A percentile compares a stretch with the other conserved stretches of the same genome.
Evolutionary conservation across 345 rosid genomes (phyloP).

Genomic region (Xanthoceras sorbifolium): DNA sequence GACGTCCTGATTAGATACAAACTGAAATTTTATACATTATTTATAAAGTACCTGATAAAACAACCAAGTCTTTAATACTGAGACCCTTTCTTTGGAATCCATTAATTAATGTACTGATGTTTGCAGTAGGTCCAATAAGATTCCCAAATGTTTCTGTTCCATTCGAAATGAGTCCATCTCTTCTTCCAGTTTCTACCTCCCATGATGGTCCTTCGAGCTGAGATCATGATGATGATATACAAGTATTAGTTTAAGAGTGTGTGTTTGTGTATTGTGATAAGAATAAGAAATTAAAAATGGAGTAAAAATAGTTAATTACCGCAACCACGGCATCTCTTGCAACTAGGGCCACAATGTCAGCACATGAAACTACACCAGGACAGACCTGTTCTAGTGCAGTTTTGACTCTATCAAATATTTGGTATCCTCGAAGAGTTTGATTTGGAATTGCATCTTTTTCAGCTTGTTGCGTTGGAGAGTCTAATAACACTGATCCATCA

Average conservation of each 20-base stretch:
- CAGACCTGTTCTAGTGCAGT: slow-evolving; percentile 62
- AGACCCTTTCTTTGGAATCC: slow-evolving; percentile 42
- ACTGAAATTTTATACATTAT: background rate
- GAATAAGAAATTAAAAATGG: background rate
- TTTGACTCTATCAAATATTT: slow-evolving; percentile 59
- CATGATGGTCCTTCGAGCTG: slow-evolving; percentile 44
- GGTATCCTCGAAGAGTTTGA: slow-evolving; percentile 56
- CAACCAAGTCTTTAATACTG: slow-evolving; percentile 52
- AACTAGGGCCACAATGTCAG: slow-evolving; percentile 68
- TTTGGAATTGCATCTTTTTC: slow-evolving; percentile 63
- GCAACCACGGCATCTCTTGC: slow-evolving; percentile 55
- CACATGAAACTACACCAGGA: slow-evolving; percentile 78
- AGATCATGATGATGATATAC: background rate
- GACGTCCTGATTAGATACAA: background rate
- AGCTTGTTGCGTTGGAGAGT: slow-evolving; percentile 43
- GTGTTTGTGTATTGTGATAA: too few species aligned
- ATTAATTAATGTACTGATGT: slow-evolving; percentile 38
- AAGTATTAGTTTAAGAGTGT: background rate
- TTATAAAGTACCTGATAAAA: slow-evolving; percentile 53
- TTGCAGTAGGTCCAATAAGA: slow-evolving; percentile 40
- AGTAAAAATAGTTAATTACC: slow-evolving; percentile 32
- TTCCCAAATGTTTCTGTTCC: slow-evolving; percentile 25
- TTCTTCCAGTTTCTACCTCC: slow-evolving; percentile 67
- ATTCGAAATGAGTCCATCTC: slow-evolving; percentile 60
- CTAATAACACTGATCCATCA: slow-evolving; percentile 72